Evolutionary conservation across 176 grass and related monocot genomes (phyloP).

Genomic region (Carex myosuroides): DNA sequence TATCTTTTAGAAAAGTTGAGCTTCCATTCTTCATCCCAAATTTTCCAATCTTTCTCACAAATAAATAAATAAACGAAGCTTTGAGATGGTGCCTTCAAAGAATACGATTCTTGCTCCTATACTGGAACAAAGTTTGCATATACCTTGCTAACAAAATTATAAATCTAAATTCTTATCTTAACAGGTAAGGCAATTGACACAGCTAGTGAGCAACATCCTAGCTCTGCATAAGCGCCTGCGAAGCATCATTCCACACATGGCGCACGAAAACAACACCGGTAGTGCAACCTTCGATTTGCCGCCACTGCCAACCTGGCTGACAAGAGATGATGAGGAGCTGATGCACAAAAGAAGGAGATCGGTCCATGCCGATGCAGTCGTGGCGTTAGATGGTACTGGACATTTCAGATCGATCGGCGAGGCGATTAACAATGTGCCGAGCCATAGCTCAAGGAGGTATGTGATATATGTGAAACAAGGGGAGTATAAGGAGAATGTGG

Average conservation of each 20-base stretch:
- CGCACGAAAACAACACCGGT: conserved; percentile 22
- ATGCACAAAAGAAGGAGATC: background rate
- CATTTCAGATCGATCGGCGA: conserved; percentile 60
- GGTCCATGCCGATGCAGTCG: conserved; percentile 54
- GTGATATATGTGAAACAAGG: conserved; percentile 88
- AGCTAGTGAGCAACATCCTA: conserved; percentile 85
- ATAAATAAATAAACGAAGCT: background rate
- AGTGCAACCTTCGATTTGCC: conserved; percentile 28
- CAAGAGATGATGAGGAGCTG: conserved; percentile 12
- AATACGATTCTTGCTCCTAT: conserved; percentile 1
- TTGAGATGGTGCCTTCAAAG: background rate
- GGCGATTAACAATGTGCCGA: conserved; percentile 60
- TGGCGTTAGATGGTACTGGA: conserved; percentile 76
- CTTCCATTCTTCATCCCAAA: background rate
- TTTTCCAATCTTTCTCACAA: background rate
- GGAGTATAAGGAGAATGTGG: conserved; percentile 81
- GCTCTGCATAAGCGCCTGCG: conserved; percentile 57
- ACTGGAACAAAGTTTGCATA: background rate
- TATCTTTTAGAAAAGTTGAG: background rate
- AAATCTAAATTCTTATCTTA: conserved; percentile 3
- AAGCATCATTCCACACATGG: conserved; percentile 41
- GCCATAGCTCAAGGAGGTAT: conserved; percentile 44
- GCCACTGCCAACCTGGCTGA: conserved; percentile 64
- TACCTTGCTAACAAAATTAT: background rate
- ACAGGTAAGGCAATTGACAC: conserved; percentile 39